A percentile compares a stretch with the other conserved stretches of the same genome.
Evolutionary conservation across 768 basidiomycete species (phyloP).

Genomic region (Lentinula sp.): DNA sequence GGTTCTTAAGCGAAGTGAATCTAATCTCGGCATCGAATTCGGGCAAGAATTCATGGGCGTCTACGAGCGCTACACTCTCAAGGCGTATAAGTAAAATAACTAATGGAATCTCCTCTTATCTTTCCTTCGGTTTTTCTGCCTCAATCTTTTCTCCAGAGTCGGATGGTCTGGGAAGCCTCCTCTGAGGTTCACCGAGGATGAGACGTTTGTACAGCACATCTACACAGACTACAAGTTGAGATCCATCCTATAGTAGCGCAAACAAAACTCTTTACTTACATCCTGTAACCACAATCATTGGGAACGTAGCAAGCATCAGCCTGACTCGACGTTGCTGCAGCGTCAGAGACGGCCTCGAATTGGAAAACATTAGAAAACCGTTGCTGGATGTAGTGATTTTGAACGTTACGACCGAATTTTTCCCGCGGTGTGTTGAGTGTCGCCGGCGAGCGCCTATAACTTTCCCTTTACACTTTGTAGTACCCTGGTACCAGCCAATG

Average conservation of each 20-base stretch:
- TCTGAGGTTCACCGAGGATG: not conserved
- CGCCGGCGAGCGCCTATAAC: not conserved
- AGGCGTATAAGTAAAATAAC: not conserved
- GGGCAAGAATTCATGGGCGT: not conserved
- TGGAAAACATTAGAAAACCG: not conserved
- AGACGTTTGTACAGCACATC: conserved; percentile 6
- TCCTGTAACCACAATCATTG: conserved; percentile 6
- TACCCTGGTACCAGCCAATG: conserved; percentile 38
- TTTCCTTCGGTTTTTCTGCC: not conserved
- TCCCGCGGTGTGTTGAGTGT: too few species aligned
- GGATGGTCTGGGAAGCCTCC: not conserved
- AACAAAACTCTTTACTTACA: not conserved
- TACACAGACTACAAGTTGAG: not conserved
- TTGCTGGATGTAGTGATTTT: too few species aligned
- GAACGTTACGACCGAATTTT: too few species aligned
- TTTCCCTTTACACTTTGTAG: not conserved
- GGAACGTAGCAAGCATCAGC: conserved; percentile 3
- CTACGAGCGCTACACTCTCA: too few species aligned
- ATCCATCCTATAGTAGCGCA: not conserved
- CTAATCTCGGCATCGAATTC: conserved; percentile 20
- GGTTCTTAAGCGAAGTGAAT: conserved; percentile 21
- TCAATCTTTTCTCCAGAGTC: not conserved
- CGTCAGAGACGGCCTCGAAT: not conserved
- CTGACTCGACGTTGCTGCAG: conserved; percentile 2
- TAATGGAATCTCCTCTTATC: not conserved